A percentile compares a stretch with the other conserved stretches of the same genome.
Conservation (phyloP, 257 asterid species). For the Echites panduratus region DNA sequence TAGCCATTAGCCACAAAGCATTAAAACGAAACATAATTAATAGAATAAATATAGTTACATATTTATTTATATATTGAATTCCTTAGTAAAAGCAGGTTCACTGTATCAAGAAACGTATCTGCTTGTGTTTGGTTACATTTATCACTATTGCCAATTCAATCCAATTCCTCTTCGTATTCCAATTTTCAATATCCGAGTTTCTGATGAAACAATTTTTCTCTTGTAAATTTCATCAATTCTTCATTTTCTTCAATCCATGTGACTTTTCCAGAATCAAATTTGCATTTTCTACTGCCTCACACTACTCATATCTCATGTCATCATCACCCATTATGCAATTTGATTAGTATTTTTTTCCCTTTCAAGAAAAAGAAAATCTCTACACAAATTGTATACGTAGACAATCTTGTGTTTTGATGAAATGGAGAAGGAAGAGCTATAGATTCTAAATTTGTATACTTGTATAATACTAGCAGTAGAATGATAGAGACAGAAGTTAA, state of each 20-base stretch:
- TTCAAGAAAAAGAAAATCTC: too few relatives aligned
- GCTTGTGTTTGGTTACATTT: conserved; percentile 2
- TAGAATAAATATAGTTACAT: too few relatives aligned
- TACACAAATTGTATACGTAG: too few relatives aligned
- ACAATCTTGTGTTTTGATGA: too few relatives aligned
- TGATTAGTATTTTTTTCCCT: too few relatives aligned
- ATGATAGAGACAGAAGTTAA: neutral
- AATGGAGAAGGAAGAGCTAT: too few relatives aligned
- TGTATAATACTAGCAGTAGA: neutral
- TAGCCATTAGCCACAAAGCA: neutral
- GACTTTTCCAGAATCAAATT: neutral
- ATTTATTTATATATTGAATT: too few relatives aligned
- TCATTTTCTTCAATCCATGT: neutral
- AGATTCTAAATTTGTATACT: too few relatives aligned
- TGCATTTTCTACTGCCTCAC: conserved; percentile 3
- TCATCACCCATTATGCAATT: neutral
- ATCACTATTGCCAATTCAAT: neutral
- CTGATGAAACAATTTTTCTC: neutral
- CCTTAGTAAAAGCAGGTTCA: too few relatives aligned
- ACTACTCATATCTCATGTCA: neutral
- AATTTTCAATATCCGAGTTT: neutral
- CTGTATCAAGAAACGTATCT: neutral
- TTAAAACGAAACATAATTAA: too few relatives aligned
- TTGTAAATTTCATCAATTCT: conserved; percentile 1
- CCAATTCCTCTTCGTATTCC: neutral